Percentiles rank a stretch among this genome's conserved stretches.
Conservation (phyloP, 192 early-diverging fungal genomes). For the Lobulomyces angularis region DNA sequence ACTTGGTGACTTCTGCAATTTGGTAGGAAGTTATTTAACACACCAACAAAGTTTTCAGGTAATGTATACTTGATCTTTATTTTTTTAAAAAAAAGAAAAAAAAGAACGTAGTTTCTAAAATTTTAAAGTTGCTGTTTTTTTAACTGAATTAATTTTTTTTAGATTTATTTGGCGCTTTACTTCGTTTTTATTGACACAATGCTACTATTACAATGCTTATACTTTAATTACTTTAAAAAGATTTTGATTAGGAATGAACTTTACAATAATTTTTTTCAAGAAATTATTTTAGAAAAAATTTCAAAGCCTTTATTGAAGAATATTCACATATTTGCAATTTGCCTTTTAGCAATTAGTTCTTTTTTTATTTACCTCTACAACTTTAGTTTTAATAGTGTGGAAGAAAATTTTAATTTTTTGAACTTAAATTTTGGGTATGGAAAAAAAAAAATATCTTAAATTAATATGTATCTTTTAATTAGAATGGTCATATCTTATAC, state of each 20-base stretch:
- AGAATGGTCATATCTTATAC: background rate
- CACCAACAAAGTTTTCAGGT: constrained; percentile 68
- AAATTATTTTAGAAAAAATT: background rate
- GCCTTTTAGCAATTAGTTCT: background rate
- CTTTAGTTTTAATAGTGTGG: too few relatives aligned
- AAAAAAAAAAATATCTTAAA: background rate
- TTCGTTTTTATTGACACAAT: constrained; percentile 25
- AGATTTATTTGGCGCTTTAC: constrained; percentile 39
- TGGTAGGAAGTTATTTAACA: constrained; percentile 58
- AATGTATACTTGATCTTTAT: constrained; percentile 2
- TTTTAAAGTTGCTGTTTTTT: constrained; percentile 11
- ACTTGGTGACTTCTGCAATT: constrained; percentile 57
- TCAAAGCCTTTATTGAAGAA: background rate
- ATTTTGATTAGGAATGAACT: too few relatives aligned
- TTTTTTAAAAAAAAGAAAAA: too few relatives aligned
- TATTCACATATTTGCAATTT: background rate
- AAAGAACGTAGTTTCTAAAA: constrained; percentile 5
- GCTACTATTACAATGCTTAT: constrained; percentile 24
- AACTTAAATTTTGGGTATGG: background rate
- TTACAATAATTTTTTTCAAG: constrained; percentile 9
- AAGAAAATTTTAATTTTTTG: too few relatives aligned
- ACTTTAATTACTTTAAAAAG: constrained; percentile 6
- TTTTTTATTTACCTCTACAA: constrained; percentile 1
- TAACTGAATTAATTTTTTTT: constrained; percentile 5
- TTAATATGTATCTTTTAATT: background rate